Percentiles rank a stretch among this genome's conserved stretches.
These are phyloP conservation scores for Torrubiella hemipterigena DNA, from an alignment of 2,329 filamentous ascomycete species.

Conservation along the genomic window DNA sequence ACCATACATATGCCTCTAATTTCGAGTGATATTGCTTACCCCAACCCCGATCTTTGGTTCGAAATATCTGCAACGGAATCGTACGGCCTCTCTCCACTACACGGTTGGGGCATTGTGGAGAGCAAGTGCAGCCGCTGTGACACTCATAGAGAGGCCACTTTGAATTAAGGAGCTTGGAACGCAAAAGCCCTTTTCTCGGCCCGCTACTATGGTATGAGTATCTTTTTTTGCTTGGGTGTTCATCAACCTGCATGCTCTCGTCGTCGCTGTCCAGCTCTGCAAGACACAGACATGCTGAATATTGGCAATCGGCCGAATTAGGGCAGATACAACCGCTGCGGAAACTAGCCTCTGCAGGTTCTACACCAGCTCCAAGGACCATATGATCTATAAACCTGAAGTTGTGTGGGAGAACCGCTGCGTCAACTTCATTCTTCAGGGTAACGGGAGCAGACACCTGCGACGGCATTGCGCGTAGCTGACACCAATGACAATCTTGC, in stretches of 20 bases:
- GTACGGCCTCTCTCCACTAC: slow-evolving; percentile 64
- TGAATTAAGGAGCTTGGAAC: slow-evolving; percentile 37
- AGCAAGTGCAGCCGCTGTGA: slow-evolving; percentile 58
- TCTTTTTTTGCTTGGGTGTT: slow-evolving; percentile 14
- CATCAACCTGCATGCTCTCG: slow-evolving; percentile 29
- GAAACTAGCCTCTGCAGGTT: slow-evolving; percentile 47
- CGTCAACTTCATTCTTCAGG: slow-evolving; percentile 52
- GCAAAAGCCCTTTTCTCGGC: slow-evolving; percentile 36
- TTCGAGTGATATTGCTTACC: slow-evolving; percentile 30
- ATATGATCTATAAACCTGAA: slow-evolving; percentile 60
- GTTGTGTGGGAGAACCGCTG: slow-evolving; percentile 40
- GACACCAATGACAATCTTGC: slow-evolving; percentile 46
- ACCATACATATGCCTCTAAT: neutral
- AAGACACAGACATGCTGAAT: slow-evolving; percentile 56
- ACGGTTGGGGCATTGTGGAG: slow-evolving; percentile 54
- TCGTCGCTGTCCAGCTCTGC: slow-evolving; percentile 44
- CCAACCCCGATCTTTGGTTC: slow-evolving; percentile 63
- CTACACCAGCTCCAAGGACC: slow-evolving; percentile 46
- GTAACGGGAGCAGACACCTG: slow-evolving; percentile 41
- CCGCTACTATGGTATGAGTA: slow-evolving; percentile 57
- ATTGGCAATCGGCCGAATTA: slow-evolving; percentile 53
- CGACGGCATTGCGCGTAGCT: slow-evolving; percentile 41
- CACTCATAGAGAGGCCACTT: slow-evolving; percentile 67
- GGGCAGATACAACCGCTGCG: slow-evolving; percentile 58
- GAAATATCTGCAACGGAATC: slow-evolving; percentile 65